Evolutionary conservation across 2,329 filamentous ascomycete species (phyloP).

Genomic region (Diaporthe sp.): DNA sequence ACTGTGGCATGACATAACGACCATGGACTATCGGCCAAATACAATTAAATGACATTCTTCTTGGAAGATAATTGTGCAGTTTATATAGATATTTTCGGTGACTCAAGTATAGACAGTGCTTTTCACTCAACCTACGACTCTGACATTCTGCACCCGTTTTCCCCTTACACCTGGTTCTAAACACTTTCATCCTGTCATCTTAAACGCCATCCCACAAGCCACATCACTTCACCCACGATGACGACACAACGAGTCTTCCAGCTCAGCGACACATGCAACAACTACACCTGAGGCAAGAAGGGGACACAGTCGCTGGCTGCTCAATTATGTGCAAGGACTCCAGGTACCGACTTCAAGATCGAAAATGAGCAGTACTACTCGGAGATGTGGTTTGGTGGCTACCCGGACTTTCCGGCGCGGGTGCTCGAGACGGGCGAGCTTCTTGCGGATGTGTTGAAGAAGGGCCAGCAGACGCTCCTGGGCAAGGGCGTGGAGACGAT

Average conservation of each 20-base stretch:
- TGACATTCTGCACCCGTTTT: constrained; percentile 7
- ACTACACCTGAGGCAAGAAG: constrained; percentile 78
- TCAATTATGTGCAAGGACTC: constrained; percentile 72
- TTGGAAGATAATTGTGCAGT: background rate
- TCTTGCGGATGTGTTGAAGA: constrained; percentile 72
- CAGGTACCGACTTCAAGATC: constrained; percentile 70
- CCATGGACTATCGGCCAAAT: background rate
- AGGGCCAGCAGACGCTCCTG: constrained; percentile 70
- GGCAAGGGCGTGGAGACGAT: constrained; percentile 72
- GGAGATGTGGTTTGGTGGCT: constrained; percentile 82
- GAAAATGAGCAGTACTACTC: constrained; percentile 72
- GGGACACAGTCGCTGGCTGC: constrained; percentile 75
- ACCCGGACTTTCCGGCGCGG: constrained; percentile 75
- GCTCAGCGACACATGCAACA: constrained; percentile 60
- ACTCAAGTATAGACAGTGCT: background rate
- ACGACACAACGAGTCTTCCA: constrained; percentile 51
- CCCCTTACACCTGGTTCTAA: background rate
- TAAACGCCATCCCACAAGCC: background rate
- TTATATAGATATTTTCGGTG: no score
- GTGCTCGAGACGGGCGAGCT: constrained; percentile 70
- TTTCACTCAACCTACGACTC: background rate
- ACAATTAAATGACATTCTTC: background rate
- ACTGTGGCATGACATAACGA: constrained; percentile 22
- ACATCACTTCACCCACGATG: background rate
- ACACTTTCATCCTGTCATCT: background rate